These are phyloP conservation scores for Solanum etuberosum DNA, from an alignment of 257 asterid species.

Conservation along the genomic window DNA sequence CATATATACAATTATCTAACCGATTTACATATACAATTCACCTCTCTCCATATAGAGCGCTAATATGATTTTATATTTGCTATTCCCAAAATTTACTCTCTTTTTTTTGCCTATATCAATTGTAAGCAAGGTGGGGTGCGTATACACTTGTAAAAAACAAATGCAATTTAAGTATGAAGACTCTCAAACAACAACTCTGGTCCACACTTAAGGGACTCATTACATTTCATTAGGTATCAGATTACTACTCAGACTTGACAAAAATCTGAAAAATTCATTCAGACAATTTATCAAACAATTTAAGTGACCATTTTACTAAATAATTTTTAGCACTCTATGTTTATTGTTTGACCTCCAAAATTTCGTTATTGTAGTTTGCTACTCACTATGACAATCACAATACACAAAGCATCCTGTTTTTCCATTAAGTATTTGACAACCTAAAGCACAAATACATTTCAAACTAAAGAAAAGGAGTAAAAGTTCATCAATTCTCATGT, in stretches of 20 bases:
- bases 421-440: neutral
- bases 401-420: neutral
- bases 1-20: neutral
- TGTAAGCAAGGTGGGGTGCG: neutral
- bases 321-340: neutral
- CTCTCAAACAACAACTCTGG: neutral
- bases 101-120: neutral
- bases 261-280: neutral
- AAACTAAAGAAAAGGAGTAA: neutral
- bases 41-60: neutral
- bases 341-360: neutral
- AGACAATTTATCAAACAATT: neutral
- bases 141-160: too few relatives aligned
- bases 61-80: neutral
- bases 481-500: neutral
- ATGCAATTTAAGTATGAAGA: neutral
- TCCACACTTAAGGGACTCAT: neutral
- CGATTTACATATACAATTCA: neutral
- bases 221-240: neutral
- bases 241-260: neutral
- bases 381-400: neutral
- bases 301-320: neutral
- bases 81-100: too few relatives aligned
- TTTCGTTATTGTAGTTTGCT: neutral
- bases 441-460: neutral